Evolutionary conservation across 257 asterid genomes (phyloP).

Genomic region (Nicotiana noctiflora): DNA sequence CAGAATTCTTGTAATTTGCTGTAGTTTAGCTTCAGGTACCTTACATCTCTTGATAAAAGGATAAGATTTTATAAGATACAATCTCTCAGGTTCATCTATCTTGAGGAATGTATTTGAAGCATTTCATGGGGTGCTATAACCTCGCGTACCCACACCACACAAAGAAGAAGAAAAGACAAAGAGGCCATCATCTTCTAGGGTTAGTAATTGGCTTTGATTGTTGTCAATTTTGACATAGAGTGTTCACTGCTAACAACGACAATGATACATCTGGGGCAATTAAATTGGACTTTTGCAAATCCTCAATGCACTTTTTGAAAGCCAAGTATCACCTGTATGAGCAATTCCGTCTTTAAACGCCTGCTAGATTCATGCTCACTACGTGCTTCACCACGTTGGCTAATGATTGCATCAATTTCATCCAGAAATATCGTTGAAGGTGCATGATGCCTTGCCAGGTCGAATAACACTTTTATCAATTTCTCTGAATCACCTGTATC

Average conservation of each 20-base stretch:
- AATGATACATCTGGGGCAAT: background rate
- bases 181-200: background rate
- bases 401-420: conserved; percentile 91
- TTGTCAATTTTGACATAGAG: background rate
- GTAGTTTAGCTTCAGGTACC: background rate
- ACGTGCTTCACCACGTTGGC: conserved; percentile 97
- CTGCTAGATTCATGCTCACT: conserved; percentile 98
- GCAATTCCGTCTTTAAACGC: conserved; percentile 92
- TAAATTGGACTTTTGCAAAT: background rate
- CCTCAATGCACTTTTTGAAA: conserved; percentile 2
- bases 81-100: background rate
- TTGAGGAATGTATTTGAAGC: background rate
- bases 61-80: background rate
- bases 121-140: background rate
- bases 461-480: conserved; percentile 83
- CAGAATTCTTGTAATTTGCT: background rate
- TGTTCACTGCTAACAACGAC: background rate
- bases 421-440: conserved; percentile 95
- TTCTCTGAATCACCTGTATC: conserved; percentile 95
- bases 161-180: background rate
- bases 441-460: conserved; percentile 97
- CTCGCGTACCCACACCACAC: background rate
- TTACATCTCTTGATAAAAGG: background rate
- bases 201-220: background rate
- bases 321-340: conserved; percentile 65